Percentiles rank a stretch among this genome's conserved stretches.
Conservation (phyloP, 176 grass and related monocot species). For the Phyllostachys edulis region DNA sequence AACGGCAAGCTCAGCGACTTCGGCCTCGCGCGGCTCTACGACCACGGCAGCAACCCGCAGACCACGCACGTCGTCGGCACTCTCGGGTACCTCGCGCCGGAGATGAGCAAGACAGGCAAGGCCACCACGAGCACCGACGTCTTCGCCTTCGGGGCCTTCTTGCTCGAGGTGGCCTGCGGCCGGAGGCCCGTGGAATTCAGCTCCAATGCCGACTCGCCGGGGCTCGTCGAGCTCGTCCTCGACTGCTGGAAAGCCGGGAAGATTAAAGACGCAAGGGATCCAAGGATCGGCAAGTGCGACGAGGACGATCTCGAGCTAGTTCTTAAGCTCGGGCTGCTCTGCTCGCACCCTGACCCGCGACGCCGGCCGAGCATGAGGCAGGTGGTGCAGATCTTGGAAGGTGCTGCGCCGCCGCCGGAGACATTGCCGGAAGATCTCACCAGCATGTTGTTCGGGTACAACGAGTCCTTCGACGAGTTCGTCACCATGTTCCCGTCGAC, state of each 20-base stretch:
- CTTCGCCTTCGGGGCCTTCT: conserved; percentile 69
- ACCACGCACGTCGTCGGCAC: conserved; percentile 60
- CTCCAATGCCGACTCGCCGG: conserved; percentile 20
- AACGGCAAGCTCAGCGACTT: conserved; percentile 88
- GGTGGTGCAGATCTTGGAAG: conserved; percentile 58
- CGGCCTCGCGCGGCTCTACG: conserved; percentile 69
- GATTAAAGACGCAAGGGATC: conserved; percentile 47
- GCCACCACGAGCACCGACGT: conserved; percentile 63
- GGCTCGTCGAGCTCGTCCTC: conserved; percentile 66
- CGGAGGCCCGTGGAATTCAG: conserved; percentile 40
- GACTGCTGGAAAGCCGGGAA: conserved; percentile 51
- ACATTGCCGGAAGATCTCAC: conserved; percentile 20
- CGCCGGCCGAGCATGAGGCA: conserved; percentile 70
- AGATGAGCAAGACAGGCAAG: conserved; percentile 78
- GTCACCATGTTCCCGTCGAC: conserved; percentile 19
- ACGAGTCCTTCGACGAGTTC: conserved; percentile 58
- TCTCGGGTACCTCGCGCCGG: conserved; percentile 74
- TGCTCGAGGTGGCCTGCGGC: conserved; percentile 63
- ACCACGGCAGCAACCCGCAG: conserved; percentile 54
- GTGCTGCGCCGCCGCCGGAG: conserved; percentile 31
- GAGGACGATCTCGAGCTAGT: conserved; percentile 54
- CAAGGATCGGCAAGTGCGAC: conserved; percentile 43
- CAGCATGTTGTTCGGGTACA: conserved; percentile 11
- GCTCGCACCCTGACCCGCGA: conserved; percentile 58
- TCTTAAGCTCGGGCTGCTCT: conserved; percentile 69